Evolutionary conservation across 371 early-diverging fungal species (phyloP), one percentile per base, ranked within the genome.

Genomic region (Vairimorpha apis): DNA sequence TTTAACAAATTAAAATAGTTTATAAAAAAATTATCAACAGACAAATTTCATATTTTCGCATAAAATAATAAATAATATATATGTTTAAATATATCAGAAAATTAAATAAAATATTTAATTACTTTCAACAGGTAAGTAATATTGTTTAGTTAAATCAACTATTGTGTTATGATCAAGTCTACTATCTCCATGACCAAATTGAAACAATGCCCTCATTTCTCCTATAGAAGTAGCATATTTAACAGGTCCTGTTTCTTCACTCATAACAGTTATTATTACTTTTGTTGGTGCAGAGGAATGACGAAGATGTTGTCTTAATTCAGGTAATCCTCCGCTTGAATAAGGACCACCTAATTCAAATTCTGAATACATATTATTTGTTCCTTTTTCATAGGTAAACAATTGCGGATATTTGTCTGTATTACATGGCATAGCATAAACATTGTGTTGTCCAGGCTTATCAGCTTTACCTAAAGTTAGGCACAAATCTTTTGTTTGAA

Each of bases 121-220:
- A 16, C 21, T 21, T 49, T 49, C 21, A 49, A 49, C 4, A 21
- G 49, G 5, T 5, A 4, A 49, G 49, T 21, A 21, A 16, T 49
- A n/a, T 7, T 4, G 1, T 27, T 35, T 63, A 21, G 38, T 37
- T 21, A 18, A n/a, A 27, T 63, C 63, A 27, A 63, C 63, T 2
- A 63, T 1, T 7, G 44, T 21, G 27, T 63, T 43, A 29, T 63
- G 63, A 21, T 63, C 29, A 14, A 63, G 21, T 12, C 21, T 1
- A 27, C 43, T 32, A 29, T 21, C 43, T 21, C 16, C 16, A 27
- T 16, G 10, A 14, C 35, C 32, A 18, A 25, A 23, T 3, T n/a
- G 29, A 41, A 43, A 41, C 27, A 63, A 63, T 8, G 18, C 12
- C 1, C 43, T 63, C 35, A 63, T 12, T 43, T 63, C 63, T 43